A percentile compares a stretch with the other conserved stretches of the same genome.
Evolutionary conservation across 2,329 filamentous ascomycete species (phyloP).

Genomic region (Cordyceps fumosorosea): DNA sequence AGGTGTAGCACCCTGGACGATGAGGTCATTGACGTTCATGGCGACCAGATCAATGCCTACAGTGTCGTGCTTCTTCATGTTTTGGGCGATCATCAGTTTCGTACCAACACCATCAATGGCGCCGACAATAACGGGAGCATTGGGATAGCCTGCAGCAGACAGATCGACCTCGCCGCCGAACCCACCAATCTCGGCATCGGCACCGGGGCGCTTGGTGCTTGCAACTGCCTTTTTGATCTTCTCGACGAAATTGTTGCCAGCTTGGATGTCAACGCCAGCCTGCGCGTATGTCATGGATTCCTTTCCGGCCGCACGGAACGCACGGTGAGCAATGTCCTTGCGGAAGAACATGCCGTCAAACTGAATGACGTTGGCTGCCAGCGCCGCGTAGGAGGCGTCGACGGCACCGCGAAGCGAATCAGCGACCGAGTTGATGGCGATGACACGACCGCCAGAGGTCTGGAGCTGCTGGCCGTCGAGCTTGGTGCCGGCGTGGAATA

Average conservation of each 20-base stretch:
- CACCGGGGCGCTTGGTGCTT: constrained; percentile 76
- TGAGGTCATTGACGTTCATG: constrained; percentile 98
- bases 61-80: constrained; percentile 82
- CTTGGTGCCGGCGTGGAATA: constrained; percentile 91
- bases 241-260: constrained; percentile 86
- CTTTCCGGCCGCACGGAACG: constrained; percentile 44
- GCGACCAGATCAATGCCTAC: constrained; percentile 96
- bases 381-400: constrained; percentile 77
- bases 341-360: constrained; percentile 90
- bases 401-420: constrained; percentile 74
- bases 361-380: constrained; percentile 59
- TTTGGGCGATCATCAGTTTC: constrained; percentile 92
- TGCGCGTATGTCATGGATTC: constrained; percentile 79
- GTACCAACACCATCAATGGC: constrained; percentile 96
- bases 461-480: constrained; percentile 57
- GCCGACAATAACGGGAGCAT: constrained; percentile 77
- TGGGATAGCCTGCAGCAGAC: constrained; percentile 63
- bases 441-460: constrained; percentile 83
- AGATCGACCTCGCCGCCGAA: constrained; percentile 69
- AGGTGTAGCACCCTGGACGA: constrained; percentile 91
- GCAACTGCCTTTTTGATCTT: constrained; percentile 87
- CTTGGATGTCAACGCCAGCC: constrained; percentile 89
- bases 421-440: constrained; percentile 77
- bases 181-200: constrained; percentile 88
- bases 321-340: constrained; percentile 83